These are phyloP conservation scores for Fusarium coicis DNA, from an alignment of 2,329 filamentous ascomycete species.

Conservation along the genomic window DNA sequence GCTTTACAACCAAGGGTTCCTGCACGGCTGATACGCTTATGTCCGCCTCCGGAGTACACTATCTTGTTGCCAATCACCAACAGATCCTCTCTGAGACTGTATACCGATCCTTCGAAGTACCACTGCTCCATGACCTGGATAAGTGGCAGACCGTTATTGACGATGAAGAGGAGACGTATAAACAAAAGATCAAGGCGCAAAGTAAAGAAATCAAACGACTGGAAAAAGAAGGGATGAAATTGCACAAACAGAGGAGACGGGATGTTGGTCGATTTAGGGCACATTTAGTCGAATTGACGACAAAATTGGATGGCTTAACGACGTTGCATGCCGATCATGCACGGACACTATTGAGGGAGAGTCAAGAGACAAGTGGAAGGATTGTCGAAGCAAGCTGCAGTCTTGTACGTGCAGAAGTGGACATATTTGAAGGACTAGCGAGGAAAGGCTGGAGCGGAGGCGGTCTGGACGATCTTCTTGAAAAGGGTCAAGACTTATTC, in stretches of 20 bases:
- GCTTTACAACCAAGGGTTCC: constrained; percentile 59
- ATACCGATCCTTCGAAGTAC: constrained; percentile 75
- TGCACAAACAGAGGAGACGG: constrained; percentile 68
- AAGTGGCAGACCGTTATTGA: constrained; percentile 71
- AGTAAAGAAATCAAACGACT: constrained; percentile 70
- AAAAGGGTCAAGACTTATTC: constrained; percentile 71
- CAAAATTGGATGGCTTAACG: constrained; percentile 71
- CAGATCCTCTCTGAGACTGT: constrained; percentile 76
- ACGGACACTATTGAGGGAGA: constrained; percentile 68
- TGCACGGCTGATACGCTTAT: constrained; percentile 73
- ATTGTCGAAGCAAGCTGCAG: constrained; percentile 74
- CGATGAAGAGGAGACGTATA: constrained; percentile 72
- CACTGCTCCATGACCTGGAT: constrained; percentile 75
- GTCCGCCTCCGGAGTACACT: constrained; percentile 71
- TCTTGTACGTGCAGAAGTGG: constrained; percentile 74
- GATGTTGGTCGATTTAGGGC: constrained; percentile 71
- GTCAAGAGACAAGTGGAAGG: constrained; percentile 70
- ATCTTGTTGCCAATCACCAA: constrained; percentile 75
- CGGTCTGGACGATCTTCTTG: constrained; percentile 72
- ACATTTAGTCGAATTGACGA: constrained; percentile 72
- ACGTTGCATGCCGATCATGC: constrained; percentile 69
- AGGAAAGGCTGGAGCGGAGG: constrained; percentile 75
- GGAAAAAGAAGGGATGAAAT: constrained; percentile 72
- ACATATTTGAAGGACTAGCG: constrained; percentile 75
- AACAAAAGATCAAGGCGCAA: constrained; percentile 64